A percentile compares a stretch with the other conserved stretches of the same genome.
These are phyloP conservation scores for Triticum monococcum DNA, from an alignment of 176 grass and related monocot genomes.

Conservation along the genomic window DNA sequence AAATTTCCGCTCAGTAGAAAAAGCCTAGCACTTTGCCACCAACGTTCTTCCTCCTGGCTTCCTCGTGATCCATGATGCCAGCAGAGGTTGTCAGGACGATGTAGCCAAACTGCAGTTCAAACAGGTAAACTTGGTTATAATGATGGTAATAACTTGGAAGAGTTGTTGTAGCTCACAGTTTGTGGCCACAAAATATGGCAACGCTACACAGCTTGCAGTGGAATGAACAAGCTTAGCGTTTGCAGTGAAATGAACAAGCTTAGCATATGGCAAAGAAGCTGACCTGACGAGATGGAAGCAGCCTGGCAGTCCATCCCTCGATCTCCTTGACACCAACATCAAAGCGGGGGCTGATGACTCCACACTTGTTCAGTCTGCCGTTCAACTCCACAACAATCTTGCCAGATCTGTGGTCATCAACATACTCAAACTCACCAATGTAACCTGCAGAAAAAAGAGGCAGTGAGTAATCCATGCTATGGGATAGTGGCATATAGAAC, in stretches of 20 bases:
- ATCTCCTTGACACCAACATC: slow-evolving; percentile 52
- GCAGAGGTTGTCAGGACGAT: slow-evolving; percentile 81
- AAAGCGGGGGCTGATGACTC: slow-evolving; percentile 44
- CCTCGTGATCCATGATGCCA: slow-evolving; percentile 80
- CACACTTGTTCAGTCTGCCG: slow-evolving; percentile 49
- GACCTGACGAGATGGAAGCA: slow-evolving; percentile 48
- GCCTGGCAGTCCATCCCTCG: slow-evolving; percentile 39
- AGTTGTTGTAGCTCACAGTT: no score
- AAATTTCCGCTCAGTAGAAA: slow-evolving; percentile 51
- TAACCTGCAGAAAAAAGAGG: slow-evolving; percentile 4
- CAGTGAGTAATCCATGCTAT: neutral
- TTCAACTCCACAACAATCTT: slow-evolving; percentile 48
- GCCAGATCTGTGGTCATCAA: slow-evolving; percentile 46
- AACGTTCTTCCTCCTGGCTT: slow-evolving; percentile 73
- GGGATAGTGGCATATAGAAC: neutral
- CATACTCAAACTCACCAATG: slow-evolving; percentile 48
- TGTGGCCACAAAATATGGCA: neutral
- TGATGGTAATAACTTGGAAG: neutral
- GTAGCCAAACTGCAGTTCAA: slow-evolving; percentile 62
- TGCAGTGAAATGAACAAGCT: neutral
- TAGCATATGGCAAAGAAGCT: slow-evolving; percentile 6
- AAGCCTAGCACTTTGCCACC: slow-evolving; percentile 78
- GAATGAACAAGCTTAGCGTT: neutral
- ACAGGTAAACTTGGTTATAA: neutral
- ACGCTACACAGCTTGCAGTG: neutral